These are phyloP conservation scores for Kluyveromyces sp. DNA, from an alignment of 1,139 yeast species.

Conservation along the genomic window DNA sequence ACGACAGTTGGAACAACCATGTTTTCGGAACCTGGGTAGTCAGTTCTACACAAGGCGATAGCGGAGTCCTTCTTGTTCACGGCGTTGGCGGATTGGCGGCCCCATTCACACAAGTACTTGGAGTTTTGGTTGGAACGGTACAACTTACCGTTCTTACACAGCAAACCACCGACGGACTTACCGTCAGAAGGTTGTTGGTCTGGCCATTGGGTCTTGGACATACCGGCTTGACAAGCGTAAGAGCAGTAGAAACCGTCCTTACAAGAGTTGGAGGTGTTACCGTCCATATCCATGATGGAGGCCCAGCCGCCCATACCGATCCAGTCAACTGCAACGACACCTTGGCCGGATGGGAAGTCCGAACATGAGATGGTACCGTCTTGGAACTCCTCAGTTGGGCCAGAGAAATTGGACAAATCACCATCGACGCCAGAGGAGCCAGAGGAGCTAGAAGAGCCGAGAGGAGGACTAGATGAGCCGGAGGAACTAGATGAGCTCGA, in stretches of 20 bases:
- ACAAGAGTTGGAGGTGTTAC: conserved; percentile 62
- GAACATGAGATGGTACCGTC: conserved; percentile 78
- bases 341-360: conserved; percentile 81
- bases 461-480: conserved; percentile 13
- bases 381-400: conserved; percentile 53
- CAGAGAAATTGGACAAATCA: conserved; percentile 46
- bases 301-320: conserved; percentile 89
- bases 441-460: conserved; percentile 12
- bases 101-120: conserved; percentile 78
- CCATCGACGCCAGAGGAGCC: conserved; percentile 38
- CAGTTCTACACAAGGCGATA: conserved; percentile 93
- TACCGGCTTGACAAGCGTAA: conserved; percentile 92
- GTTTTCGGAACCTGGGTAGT: conserved; percentile 98
- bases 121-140: conserved; percentile 63
- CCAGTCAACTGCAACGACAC: conserved; percentile 81
- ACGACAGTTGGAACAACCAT: conserved; percentile 91
- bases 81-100: conserved; percentile 59
- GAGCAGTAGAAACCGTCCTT: conserved; percentile 89
- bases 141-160: conserved; percentile 70
- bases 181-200: conserved; percentile 74
- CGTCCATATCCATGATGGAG: conserved; percentile 59
- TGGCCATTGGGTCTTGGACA: conserved; percentile 98
- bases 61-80: conserved; percentile 53
- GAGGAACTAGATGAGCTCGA: conserved; percentile 19
- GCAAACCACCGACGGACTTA: conserved; percentile 84